Base-by-base conservation (phyloP, 345 rosid species). In the Hypericum androsaemum region DNA sequence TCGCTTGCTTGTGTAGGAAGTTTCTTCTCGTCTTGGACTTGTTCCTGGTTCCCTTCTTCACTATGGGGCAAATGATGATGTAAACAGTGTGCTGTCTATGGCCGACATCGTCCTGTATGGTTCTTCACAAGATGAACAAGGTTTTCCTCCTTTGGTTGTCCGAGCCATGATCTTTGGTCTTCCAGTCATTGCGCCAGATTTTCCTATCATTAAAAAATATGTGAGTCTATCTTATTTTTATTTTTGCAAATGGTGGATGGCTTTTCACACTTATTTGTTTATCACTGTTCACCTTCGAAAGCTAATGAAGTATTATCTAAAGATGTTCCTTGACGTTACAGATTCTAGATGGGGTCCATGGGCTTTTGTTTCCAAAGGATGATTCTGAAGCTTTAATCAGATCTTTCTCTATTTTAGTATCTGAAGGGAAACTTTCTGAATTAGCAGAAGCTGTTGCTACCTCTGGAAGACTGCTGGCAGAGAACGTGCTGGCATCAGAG, bases 121-220 rank as follows among this genome's bases (percentile, higher is more conserved):
- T 59, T 83, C 99, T 64, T 88, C 94, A 53, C 97, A 83, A 68
- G 95, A 83, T 71, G 97, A 88, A 61, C 97, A 88, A 67, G 82
- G 76, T 61, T 94, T 94, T 54, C 90, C 97, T 54, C 73, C 94
- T 42, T 54, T 94, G 47, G 64, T 94, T 61, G 67, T 82, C 61
- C 85, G 94, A 64, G 90, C 97, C 61, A 85, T 94, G 99, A 85
- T 85, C 49, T 81, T 83, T 64, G 85, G 85, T 52, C 72, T 83
- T 56, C 95, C 87, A 37, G 61, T 88, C 63, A 62, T 83, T 50
- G 67, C 78, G 38, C 97, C 97, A 43, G 94, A 94, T 70, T 69
- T 76, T 67, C 86, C 90, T 51, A 57, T 78, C 50, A 65, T 94
- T 46, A 88, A 68, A 76, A 79, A 79, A 81, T 80, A 83, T 56